Conservation (phyloP, 2,329 filamentous ascomycete species). For the Hirsutella rhossiliensis region DNA sequence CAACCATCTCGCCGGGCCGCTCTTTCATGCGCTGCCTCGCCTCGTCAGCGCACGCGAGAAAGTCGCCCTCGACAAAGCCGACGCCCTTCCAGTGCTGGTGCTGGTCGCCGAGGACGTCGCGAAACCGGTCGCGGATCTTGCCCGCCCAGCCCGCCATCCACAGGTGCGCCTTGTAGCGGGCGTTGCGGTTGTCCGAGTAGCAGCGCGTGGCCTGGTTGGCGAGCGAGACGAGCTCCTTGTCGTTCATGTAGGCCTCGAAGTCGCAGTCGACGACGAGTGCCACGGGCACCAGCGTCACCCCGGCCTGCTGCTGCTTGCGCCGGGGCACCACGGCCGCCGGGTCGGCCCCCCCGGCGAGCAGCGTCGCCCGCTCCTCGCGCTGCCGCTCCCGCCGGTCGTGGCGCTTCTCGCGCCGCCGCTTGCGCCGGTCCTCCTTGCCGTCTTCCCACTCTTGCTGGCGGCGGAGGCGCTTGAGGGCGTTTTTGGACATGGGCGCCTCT, state of each 20-base stretch:
- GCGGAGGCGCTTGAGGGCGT: constrained; percentile 67
- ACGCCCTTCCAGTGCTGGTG: constrained; percentile 74
- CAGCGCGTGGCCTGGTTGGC: constrained; percentile 72
- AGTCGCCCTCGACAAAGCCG: constrained; percentile 61
- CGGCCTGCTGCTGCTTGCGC: constrained; percentile 16
- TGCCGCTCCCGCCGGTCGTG: constrained; percentile 33
- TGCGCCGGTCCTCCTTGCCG: constrained; percentile 45
- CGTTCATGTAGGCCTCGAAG: constrained; percentile 82
- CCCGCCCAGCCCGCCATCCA: constrained; percentile 70
- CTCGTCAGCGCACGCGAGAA: constrained; percentile 52
- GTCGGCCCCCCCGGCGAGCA: constrained; percentile 35
- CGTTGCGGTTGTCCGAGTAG: constrained; percentile 76
- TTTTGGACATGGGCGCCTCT: constrained; percentile 56
- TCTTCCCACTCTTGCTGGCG: constrained; percentile 67
- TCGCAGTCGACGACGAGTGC: constrained; percentile 81
- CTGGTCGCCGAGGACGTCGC: constrained; percentile 57
- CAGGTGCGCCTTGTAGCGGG: constrained; percentile 57
- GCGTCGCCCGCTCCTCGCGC: constrained; percentile 35
- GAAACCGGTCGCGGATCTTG: constrained; percentile 64
- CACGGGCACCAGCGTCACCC: constrained; percentile 52
- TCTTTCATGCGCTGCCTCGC: constrained; percentile 54
- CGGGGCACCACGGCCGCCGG: constrained; percentile 17
- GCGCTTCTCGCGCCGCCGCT: constrained; percentile 42
- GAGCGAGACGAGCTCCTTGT: constrained; percentile 75
- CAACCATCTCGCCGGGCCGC: constrained; percentile 44